Evolutionary conservation across 225 moss, liverwort and hornwort species (phyloP), one percentile per base, ranked within the genome.

Genomic region (Physcomitrellopsis africana): DNA sequence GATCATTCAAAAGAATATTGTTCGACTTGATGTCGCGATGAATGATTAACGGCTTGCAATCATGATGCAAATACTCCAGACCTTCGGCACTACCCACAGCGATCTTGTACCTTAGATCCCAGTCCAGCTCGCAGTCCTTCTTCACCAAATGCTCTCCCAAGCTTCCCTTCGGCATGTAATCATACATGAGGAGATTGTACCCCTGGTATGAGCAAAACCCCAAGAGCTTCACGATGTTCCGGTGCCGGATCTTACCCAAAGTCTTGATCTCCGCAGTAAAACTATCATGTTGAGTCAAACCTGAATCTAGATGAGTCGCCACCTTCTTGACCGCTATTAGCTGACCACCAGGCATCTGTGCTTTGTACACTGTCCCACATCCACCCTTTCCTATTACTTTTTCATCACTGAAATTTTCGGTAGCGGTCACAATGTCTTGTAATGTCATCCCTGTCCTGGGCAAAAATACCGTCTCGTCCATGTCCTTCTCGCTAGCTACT

Each of bases 251-350:
- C 60, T 87, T 87, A 4, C 90, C 90, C 10, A 87, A 43, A 1
- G 90, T 90, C 52, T 56, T 70, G 16, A 90, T 85, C 77, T 90
- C 90, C 13, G 87, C 85, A 3, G 82, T 90, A 63, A 87, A 90
- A 72, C 82, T 85, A 42, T 90, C 87, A 12, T 85, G 79, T 8
- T 81, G 80, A 24, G 56, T 68, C 52, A 79, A 67, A 13, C 89
- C 87, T 1, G 81, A 74, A 1, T 89, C 89, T 41, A 83, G 48
- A 9, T 86, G 84, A 1, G 80, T 84, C 4, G 80, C 66, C 74
- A 90, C 81, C 79, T 87, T 90, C 79, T 90, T 90, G 4, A 90
- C 90, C 4, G 90, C 90, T 0, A 90, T 82, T 8, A 87, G 23
- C 52, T 85, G 82, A 59, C 90, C 90, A 0, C 81, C 79, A 17